Base-by-base conservation (phyloP, 257 asterid genomes). In the Scutellaria baicalensis region DNA sequence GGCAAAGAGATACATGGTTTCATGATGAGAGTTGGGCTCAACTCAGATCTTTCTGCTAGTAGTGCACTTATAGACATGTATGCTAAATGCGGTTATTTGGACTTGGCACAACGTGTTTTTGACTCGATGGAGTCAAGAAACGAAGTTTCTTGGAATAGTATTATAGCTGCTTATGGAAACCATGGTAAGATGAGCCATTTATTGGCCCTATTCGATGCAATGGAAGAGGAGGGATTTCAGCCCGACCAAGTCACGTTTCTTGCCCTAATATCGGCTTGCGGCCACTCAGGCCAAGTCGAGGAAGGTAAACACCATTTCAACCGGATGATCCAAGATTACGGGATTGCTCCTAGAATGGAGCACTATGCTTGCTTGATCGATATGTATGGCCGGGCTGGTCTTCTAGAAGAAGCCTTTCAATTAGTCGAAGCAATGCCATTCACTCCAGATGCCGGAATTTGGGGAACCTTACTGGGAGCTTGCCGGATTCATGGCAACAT, bases 61-160 rank as follows among this genome's bases (percentile, higher is more conserved):
- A 93, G 97, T 62, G 91, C 98, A 1, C 66, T 93, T 31, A 84
- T 89, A 43, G 97, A 91, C 73, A 80, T 78, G 85, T 91, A 93
- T 57, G 95, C 95, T 49, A 91, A 93, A 84, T 87, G 97, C 42
- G 97, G 97, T n/a, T 73, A 79, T 27, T 69, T 93, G 73, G 78
- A 82, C 17, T 57, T 75, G 60, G 97, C 95, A 3, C 82, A 87
- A 20, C 60, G 60, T 16, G 88, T 81, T 44, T 89, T 91, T 73
- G 81, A 91, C 80, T 7, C 58, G 42, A 93, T 87, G 94, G 83
- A 70, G 3, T 35, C 58, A 55, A 83, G 72, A 75, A 89, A 82
- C 38, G 96, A 93, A 75, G 99, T 93, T 62, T 91, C 97, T 17
- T 93, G 99, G 97, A 93, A 91, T 40, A 89, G 96, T 70, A 89